Evolutionary conservation across 2,329 filamentous ascomycete genomes (phyloP), one percentile per base, ranked within the genome.

Genomic region (Helicocarpus griseus): DNA sequence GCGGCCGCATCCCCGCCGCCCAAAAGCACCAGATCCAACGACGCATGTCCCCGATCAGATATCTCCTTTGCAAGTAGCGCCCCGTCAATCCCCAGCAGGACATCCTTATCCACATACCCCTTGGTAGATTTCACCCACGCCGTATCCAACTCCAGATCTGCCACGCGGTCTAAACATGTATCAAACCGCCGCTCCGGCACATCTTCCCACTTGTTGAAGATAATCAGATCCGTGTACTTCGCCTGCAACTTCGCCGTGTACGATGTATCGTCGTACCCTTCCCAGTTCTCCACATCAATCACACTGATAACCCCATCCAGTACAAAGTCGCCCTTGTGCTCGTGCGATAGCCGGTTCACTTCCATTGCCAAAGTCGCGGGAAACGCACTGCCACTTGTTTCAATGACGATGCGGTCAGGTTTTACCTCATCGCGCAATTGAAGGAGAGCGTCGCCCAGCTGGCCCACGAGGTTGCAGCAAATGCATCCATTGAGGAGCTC

Each of bases 401-500:
- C 93, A 66, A 98, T 83, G 49, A 98, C 82, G 68, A 98, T 93
- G 51, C 93, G 81, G 65, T 96, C 87, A 0, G 89, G 91, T 0
- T 59, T 56, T 5, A 78, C 71, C 35, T 77, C 71, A 24, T 73
- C 68, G 48, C 80, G 79, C 38, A 98, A 82, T 63, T 93, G 83
- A 40, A 79, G 72, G 17, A 98, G 82, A 1, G 91, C 90, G 45
- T 86, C 82, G 54, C 82, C 81, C 6, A 98, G 81, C 68, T 95
- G 88, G 14, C 93, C 93, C 54, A 98, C 91, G 24, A 97, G 85
- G 67, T 97, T 97, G 75, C 93, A 98, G 79, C 93, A 98, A 70
- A 98, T 97, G 73, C 93, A 97, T 58, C 91, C 93, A 67, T 95
- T 95, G 50, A 98, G 83, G 1, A 98, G 79, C 70, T 98, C 93